phyloP scores from a whole-genome alignment of 2,329 filamentous ascomycete species.

The Colletotrichum tamarilloi region DNA sequence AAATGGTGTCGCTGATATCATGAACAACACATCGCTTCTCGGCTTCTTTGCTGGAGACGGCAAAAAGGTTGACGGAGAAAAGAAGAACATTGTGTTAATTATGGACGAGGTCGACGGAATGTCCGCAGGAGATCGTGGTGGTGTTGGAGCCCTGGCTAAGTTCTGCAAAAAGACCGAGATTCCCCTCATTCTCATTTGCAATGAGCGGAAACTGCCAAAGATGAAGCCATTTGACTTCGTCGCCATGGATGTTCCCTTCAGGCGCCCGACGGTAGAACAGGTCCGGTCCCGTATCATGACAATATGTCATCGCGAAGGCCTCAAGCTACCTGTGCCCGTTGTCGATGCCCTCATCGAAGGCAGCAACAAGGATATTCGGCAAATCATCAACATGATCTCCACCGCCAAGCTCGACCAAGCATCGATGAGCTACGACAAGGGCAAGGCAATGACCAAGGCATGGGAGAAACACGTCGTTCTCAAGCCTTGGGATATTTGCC shows the following conservation, averaged over 20 bases:
- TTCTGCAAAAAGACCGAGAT: slow-evolving; percentile 96
- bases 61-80: slow-evolving; percentile 80
- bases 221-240: slow-evolving; percentile 98
- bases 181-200: slow-evolving; percentile 97
- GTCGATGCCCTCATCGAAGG: slow-evolving; percentile 96
- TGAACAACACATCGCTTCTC: slow-evolving; percentile 92
- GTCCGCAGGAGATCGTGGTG: slow-evolving; percentile 96
- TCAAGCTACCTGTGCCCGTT: slow-evolving; percentile 85
- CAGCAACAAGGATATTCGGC: slow-evolving; percentile 93
- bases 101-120: slow-evolving; percentile 99
- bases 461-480: slow-evolving; percentile 98
- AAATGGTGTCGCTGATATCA: slow-evolving; percentile 84
- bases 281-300: slow-evolving; percentile 94
- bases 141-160: slow-evolving; percentile 92
- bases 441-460: slow-evolving; percentile 94
- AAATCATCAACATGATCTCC: slow-evolving; percentile 98
- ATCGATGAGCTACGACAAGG: slow-evolving; percentile 83
- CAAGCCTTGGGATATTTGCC: slow-evolving; percentile 98
- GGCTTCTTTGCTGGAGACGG: slow-evolving; percentile 91
- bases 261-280: slow-evolving; percentile 89
- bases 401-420: slow-evolving; percentile 90
- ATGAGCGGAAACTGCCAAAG: slow-evolving; percentile 91
- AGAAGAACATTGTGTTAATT: slow-evolving; percentile 94
- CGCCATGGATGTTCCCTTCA: slow-evolving; percentile 87
- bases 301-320: slow-evolving; percentile 89